Evolutionary conservation across 225 moss, liverwort and hornwort species (phyloP).

Genomic region (Takakia lepidozioides): DNA sequence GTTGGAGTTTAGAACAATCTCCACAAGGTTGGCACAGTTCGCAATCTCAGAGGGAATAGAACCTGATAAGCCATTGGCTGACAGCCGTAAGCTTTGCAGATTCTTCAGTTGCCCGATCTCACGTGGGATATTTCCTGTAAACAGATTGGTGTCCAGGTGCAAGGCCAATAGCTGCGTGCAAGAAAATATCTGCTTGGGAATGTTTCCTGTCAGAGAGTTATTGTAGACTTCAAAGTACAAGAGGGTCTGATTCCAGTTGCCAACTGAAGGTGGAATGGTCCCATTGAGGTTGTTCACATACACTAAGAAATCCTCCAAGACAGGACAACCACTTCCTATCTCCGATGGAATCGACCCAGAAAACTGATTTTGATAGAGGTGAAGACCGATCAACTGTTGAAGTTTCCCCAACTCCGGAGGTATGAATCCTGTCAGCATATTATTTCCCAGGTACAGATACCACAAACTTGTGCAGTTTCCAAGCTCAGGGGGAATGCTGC

Average conservation of each 20-base stretch:
- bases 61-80: constrained; percentile 7
- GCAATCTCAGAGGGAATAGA: constrained; percentile 1
- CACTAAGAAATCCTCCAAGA: constrained; percentile 4
- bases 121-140: constrained; percentile 8
- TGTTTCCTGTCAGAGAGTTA: constrained; percentile 12
- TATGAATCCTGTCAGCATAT: constrained; percentile 11
- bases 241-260: constrained; percentile 9
- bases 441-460: constrained; percentile 3
- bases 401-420: constrained; percentile 12
- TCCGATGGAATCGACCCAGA: constrained; percentile 12
- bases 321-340: constrained; percentile 7
- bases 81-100: constrained; percentile 3
- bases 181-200: constrained; percentile 4
- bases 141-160: not conserved
- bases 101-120: not conserved
- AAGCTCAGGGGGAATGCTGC: constrained; percentile 15
- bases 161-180: constrained; percentile 2
- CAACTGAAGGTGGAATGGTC: constrained; percentile 12
- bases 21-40: not conserved
- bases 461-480: constrained; percentile 4
- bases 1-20: no score
- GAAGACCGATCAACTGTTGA: not conserved
- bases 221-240: not conserved
- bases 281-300: constrained; percentile 4
- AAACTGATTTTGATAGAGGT: constrained; percentile 8